Base-by-base conservation (phyloP, 75 land plant genomes). In the Cunninghamia lanceolata region DNA sequence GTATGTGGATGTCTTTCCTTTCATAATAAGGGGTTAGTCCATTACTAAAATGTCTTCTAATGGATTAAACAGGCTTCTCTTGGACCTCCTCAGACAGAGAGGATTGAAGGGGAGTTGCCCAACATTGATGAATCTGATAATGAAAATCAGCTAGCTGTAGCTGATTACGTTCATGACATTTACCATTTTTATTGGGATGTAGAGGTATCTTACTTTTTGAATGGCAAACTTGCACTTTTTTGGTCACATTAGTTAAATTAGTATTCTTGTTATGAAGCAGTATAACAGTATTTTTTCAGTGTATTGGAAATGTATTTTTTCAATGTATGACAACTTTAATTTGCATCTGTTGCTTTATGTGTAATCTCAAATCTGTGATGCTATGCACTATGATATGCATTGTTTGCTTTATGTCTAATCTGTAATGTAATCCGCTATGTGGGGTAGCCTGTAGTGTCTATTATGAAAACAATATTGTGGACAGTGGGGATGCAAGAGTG, bases 121-220 rank as follows among this genome's bases (percentile, higher is more conserved):
- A 90, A 88, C 78, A 96, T 95, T 70, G 95, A 96, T 87, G 88
- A 76, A 76, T 70, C 84, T 21, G 92, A 96, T 88, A 80, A 84
- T 8, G 84, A 75, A 73, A 94, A 94, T 87, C 94, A 88, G 52
- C 88, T 95, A 28, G 96, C 91, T 85, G 94, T 94, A 35, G 90
- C 90, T 39, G 94, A 94, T 56, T 95, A 95, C 88, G 90, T 95
- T 34, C 91, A 95, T 52, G 97, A 95, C 71, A 94, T 95, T 59
- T 94, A 94, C 84, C 83, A 88, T n/a, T 93, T 94, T 50, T 95
- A 95, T 84, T 90, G 96, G 91, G 84, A 79, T 34, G 88, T 66
- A 53, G 96, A 95, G 96, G 96, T 90, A 45, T 30, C 6, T 19
- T 28, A 17, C 19, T 80, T 80, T 45, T 10, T 25, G 19, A 42